Base-by-base conservation (phyloP, 768 basidiomycete genomes). In the Rhizopogon roseolus region DNA sequence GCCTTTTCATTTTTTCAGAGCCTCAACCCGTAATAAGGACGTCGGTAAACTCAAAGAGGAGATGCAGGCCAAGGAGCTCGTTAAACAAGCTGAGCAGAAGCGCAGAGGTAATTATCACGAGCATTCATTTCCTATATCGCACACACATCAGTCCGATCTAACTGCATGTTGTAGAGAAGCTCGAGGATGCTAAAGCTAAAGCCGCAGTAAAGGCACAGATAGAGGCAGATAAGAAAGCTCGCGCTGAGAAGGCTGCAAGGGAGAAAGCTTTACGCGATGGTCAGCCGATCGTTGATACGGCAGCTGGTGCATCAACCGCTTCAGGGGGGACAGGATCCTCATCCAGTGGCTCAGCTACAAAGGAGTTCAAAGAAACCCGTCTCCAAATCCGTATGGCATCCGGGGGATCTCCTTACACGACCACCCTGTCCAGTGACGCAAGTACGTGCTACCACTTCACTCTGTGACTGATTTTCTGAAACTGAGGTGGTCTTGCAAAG, bases 191-290 rank as follows among this genome's bases (percentile, higher is more conserved):
- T 10, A 86, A 85, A 62, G 95, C 93, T 1, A 84, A 76, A 57
- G 91, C 90, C 3, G 89, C 90, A 0, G 76, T 98, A 64, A 93
- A 93, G 66, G 91, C 89, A 1, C 94, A 97, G 67, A 97, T 98
- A 59, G 94, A 95, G 69, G 90, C 86, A 0, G 95, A 97, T 75
- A 98, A 94, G 73, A 81, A 82, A 50, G 86, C 82, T 8, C 84
- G 96, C 17, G 92, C 92, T 0, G 93, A 89, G 65, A 94, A 90
- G 63, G 77, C 85, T 1, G 94, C 94, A 0, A 76, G 85, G 44
- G 96, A 98, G 71, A 98, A 98, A 67, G 95, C 94, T 0, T 66
- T 95, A 6, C 81, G 95, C 32, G 93, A 96, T 36, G 95, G 95
- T 1, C 73, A 74, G 51, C 64, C 73, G n/a, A 63, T 75, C 17